Conservation (phyloP, 345 rosid genomes). For the Syzygium jambos region DNA sequence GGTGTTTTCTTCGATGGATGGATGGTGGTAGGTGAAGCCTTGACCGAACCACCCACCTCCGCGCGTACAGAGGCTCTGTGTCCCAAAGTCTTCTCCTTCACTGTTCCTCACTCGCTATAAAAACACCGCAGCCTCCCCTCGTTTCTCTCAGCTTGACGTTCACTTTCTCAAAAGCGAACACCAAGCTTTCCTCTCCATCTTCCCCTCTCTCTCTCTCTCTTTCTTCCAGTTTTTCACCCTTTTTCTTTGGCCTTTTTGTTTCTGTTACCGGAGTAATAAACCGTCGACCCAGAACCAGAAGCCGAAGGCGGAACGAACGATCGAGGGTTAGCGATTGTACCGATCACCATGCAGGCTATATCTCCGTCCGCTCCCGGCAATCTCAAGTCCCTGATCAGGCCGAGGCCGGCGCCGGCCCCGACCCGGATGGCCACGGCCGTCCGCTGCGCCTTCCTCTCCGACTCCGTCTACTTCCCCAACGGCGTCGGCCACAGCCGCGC, state of each 20-base stretch:
- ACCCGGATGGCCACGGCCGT: not conserved
- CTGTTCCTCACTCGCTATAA: conserved; percentile 7
- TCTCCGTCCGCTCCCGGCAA: not conserved
- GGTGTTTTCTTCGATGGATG: not conserved
- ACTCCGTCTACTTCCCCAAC: conserved; percentile 29
- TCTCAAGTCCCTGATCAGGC: not conserved
- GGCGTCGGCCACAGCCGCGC: conserved; percentile 33
- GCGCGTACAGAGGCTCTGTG: not conserved
- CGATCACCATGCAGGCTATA: conserved; percentile 28
- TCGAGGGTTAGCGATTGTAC: not conserved
- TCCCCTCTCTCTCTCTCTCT: not conserved
- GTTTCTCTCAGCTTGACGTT: conserved; percentile 51
- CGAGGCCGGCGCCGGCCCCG: not conserved
- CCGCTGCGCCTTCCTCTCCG: conserved; percentile 36
- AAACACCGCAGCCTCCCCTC: not conserved
- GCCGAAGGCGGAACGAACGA: not conserved
- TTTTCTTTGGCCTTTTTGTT: rapidly evolving
- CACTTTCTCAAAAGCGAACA: conserved; percentile 28
- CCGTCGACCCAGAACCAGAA: not conserved
- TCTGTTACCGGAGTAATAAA: not conserved
- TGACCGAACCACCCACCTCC: not conserved
- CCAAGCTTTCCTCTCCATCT: conserved; percentile 10
- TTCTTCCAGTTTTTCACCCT: not conserved
- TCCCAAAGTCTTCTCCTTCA: not conserved
- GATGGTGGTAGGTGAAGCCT: not conserved